These are phyloP conservation scores for Paracamarosporium sp. DNA, from an alignment of 2,329 filamentous ascomycete genomes.

Conservation along the genomic window DNA sequence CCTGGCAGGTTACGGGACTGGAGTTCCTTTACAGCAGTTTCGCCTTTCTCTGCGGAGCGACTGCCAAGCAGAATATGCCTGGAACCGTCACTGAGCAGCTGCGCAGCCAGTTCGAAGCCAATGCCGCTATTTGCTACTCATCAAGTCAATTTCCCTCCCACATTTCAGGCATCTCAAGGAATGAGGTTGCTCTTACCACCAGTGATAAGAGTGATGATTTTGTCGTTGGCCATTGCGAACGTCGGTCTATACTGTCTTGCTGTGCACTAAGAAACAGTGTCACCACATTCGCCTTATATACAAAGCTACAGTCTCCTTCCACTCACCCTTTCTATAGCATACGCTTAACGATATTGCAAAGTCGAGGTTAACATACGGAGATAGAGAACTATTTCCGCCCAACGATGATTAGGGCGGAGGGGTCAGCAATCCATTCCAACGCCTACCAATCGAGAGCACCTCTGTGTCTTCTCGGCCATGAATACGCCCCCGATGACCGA, in stretches of 20 bases:
- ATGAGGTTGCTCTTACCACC: conserved; percentile 35
- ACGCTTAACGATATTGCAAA: background rate
- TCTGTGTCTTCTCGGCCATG: background rate
- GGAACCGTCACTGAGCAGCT: conserved; percentile 41
- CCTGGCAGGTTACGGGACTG: conserved; percentile 24
- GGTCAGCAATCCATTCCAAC: background rate
- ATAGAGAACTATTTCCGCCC: background rate
- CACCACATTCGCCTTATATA: background rate
- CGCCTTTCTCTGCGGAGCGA: conserved; percentile 24
- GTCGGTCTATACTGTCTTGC: background rate
- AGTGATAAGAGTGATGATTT: conserved; percentile 42
- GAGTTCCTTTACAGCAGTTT: conserved; percentile 30
- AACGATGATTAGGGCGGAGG: background rate
- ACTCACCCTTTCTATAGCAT: background rate
- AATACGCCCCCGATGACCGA: background rate
- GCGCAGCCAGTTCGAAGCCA: conserved; percentile 52
- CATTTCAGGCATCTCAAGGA: background rate
- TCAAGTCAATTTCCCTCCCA: background rate
- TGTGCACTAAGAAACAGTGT: background rate
- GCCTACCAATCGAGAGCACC: background rate
- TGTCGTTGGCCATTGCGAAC: conserved; percentile 5
- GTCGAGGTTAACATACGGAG: background rate
- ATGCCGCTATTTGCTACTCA: conserved; percentile 53
- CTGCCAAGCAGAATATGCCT: conserved; percentile 34
- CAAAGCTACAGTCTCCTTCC: background rate